Conservation (phyloP, 2,329 filamentous ascomycete genomes). For the Fusarium tuaranense region DNA sequence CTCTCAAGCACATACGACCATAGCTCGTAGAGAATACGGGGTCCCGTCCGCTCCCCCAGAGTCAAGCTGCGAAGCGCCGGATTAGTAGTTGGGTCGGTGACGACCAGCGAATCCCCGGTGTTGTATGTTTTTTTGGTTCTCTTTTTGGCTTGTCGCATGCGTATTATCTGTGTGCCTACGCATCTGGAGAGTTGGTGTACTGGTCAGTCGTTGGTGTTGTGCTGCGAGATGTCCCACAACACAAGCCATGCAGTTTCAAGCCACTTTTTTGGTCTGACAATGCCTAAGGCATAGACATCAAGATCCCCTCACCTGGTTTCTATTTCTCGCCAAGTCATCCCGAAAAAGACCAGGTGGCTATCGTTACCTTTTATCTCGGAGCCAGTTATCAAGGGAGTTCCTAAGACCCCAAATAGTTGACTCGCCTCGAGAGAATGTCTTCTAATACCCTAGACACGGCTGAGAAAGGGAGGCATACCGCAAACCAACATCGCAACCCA, state of each 20-base stretch:
- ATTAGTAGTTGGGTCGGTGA: constrained; percentile 3
- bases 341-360: background rate
- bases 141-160: background rate
- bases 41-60: background rate
- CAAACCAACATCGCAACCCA: background rate
- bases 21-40: constrained; percentile 2
- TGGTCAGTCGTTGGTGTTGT: background rate
- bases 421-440: background rate
- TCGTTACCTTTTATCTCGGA: background rate
- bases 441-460: background rate
- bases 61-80: background rate
- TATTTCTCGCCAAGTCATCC: background rate
- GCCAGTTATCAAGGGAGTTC: background rate
- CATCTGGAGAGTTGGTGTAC: background rate
- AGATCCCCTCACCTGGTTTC: background rate
- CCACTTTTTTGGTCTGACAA: background rate
- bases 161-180: background rate
- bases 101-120: background rate
- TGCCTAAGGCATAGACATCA: background rate
- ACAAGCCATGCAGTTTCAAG: background rate
- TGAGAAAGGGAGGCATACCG: background rate
- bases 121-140: background rate
- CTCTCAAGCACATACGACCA: background rate
- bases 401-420: background rate
- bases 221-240: background rate